Evolutionary conservation across 495 filamentous ascomycete genomes (phyloP).

Genomic region (Saxophila tyrrhenica): DNA sequence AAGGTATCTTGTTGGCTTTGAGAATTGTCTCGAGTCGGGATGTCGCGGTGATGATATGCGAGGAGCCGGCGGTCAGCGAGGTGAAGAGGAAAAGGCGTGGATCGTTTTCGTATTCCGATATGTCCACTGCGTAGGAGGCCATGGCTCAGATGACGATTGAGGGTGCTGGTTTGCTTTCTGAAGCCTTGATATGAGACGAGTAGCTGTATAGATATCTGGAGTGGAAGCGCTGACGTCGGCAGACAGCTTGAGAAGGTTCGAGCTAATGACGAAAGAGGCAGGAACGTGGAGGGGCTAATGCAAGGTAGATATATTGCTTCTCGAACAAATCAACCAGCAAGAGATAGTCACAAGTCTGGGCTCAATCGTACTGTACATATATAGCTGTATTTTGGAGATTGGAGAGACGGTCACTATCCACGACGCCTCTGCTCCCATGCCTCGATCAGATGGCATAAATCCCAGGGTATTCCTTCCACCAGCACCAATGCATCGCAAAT

Average conservation of each 20-base stretch:
- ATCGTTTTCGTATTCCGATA: slow-evolving; percentile 56
- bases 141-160: not conserved
- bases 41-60: slow-evolving; percentile 95
- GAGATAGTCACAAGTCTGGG: too few species aligned
- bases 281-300: not conserved
- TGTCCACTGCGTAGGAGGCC: slow-evolving; percentile 26
- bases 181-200: too few species aligned
- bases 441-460: too few species aligned
- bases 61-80: slow-evolving; percentile 87
- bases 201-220: too few species aligned
- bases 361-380: not conserved
- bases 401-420: too few species aligned
- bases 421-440: too few species aligned
- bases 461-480: not conserved
- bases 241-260: too few species aligned
- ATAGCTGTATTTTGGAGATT: not conserved
- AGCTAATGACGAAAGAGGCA: not conserved
- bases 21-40: slow-evolving; percentile 92
- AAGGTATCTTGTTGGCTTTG: slow-evolving; percentile 86
- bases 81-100: slow-evolving; percentile 85
- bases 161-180: too few species aligned
- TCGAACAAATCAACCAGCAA: too few species aligned
- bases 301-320: not conserved
- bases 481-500: not conserved
- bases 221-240: not conserved